A percentile compares a stretch with the other conserved stretches of the same genome.
Evolutionary conservation across 2,329 filamentous ascomycete species (phyloP).

Genomic region (Scedosporium aurantiacum): DNA sequence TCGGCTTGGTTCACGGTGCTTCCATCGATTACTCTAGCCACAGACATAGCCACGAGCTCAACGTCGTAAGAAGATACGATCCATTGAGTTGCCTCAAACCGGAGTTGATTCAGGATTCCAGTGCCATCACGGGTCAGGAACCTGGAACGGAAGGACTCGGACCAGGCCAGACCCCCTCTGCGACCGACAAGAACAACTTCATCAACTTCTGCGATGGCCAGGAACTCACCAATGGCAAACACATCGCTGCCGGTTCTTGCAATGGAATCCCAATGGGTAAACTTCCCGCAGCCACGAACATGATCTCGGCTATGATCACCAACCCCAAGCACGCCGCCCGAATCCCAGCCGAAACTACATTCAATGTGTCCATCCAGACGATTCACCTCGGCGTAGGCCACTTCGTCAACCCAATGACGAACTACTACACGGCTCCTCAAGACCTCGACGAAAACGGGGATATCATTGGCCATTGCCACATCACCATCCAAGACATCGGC

Average conservation of each 20-base stretch:
- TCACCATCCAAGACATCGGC: slow-evolving; percentile 38
- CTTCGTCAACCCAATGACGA: slow-evolving; percentile 42
- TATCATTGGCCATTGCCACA: slow-evolving; percentile 35
- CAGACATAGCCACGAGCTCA: too few species aligned
- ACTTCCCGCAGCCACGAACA: slow-evolving; percentile 37
- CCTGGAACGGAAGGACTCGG: slow-evolving; percentile 16
- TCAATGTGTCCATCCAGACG: slow-evolving; percentile 37
- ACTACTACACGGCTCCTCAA: slow-evolving; percentile 46
- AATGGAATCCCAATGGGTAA: slow-evolving; percentile 48
- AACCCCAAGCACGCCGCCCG: slow-evolving; percentile 30
- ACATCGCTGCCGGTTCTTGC: slow-evolving; percentile 38
- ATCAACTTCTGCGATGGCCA: slow-evolving; percentile 48
- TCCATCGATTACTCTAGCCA: too few species aligned
- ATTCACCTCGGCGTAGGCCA: slow-evolving; percentile 37
- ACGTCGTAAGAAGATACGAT: too few species aligned
- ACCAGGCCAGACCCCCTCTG: slow-evolving; percentile 24
- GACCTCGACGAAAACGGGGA: slow-evolving; percentile 28
- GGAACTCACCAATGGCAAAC: slow-evolving; percentile 42
- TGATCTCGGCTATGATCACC: slow-evolving; percentile 43
- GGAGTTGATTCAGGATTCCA: slow-evolving; percentile 29
- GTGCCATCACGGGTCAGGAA: slow-evolving; percentile 26
- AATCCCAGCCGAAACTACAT: slow-evolving; percentile 25
- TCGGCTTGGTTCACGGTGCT: too few species aligned
- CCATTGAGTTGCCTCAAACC: slow-evolving; percentile 20
- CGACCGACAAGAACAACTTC: slow-evolving; percentile 30